Evolutionary conservation across 345 rosid genomes (phyloP), one percentile per base, ranked within the genome.

Genomic region (Carallia brachiata): DNA sequence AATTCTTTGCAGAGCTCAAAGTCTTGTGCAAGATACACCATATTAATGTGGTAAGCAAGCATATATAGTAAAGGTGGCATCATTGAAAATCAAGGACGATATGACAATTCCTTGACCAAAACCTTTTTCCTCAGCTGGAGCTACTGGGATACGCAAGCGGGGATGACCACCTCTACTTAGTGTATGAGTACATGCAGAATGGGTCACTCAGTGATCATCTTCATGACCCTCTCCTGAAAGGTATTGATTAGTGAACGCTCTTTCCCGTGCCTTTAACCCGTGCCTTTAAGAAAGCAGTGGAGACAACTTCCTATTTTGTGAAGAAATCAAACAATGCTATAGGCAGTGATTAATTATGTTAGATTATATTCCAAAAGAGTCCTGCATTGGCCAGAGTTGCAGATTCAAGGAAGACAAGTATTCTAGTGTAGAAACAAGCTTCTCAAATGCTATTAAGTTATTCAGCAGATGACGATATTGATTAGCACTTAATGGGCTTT

Each of bases 201-300:
- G 85, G 85, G 39, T 73, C 80, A 1, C 78, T 75, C 36, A 73
- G 40, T 9, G 72, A 82, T 28, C 82, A 76, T 65, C 82, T 82
- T 28, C 79, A 76, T 53, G 63, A 70, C 54, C 80, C 78, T 17
- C 23, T 55, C 10, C 37, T 65, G 53, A 75, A 79, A 79, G 82
- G 79, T 76, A 74, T 0, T 44, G 4, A 60, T 34, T 9, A 0
- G 18, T 67, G 34, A 27, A 23, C 1, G 10, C 58, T 36, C 15
- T 32, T 34, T 62, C 50, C 50, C 16, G 3, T 44, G 17, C 50
- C 12, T 44, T 44, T 44, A 44, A 44, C 50, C 50, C 16, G 3
- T 44, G 17, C 50, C 12, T 44, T 44, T 44, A 44, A 44, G 50
- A 15, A 44, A 10, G 16, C 16, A 44, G 13, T 44, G 50, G 50